Base-by-base conservation (phyloP, 2,329 filamentous ascomycete species). In the Epichloe hybrida region DNA sequence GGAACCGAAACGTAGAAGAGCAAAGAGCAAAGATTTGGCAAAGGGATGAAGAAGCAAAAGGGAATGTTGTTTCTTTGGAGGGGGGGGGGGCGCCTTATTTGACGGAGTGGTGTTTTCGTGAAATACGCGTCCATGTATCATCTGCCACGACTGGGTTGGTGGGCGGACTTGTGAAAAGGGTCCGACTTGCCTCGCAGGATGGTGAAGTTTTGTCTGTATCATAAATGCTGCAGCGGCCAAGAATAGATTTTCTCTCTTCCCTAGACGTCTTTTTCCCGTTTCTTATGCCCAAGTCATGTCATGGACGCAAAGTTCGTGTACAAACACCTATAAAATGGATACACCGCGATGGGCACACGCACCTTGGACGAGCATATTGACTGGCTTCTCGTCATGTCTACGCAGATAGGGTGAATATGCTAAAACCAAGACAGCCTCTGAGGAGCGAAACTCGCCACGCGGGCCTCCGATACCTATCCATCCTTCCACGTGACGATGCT, bases 101-200 rank as follows among this genome's bases (percentile, higher is more conserved):
- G 42, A 45, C 27, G 27, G 23, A 45, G 40, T 27, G 40, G 34
- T 38, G 34, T 31, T 20, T 15, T 20, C 27, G 48, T 41, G 46
- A 11, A 35, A 39, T 35, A 49, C 23, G 51, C 46, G 46, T 44
- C 38, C 51, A 39, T 51, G 49, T 48, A 51, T 46, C 49, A 50
- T 35, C 48, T 57, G 54, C 53, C 56, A 48, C 39, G 47, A 49
- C 42, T 51, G 52, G 49, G 53, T 37, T 46, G 56, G 51, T 34
- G 8, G 27, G 40, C 12, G 40, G 27, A 15, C 46, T 17, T 40
- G 35, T 20, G 40, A 36, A n/a, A 23, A 39, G 38, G 9, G n/a
- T 13, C 21, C 36, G 27, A 42, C 47, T 27, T 35, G 17, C 43
- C 39, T 47, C 39, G 43, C 42, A 42, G 47, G 34, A 50, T 23